Conservation (phyloP, 2,329 filamentous ascomycete species). For the Mycogone perniciosa region DNA sequence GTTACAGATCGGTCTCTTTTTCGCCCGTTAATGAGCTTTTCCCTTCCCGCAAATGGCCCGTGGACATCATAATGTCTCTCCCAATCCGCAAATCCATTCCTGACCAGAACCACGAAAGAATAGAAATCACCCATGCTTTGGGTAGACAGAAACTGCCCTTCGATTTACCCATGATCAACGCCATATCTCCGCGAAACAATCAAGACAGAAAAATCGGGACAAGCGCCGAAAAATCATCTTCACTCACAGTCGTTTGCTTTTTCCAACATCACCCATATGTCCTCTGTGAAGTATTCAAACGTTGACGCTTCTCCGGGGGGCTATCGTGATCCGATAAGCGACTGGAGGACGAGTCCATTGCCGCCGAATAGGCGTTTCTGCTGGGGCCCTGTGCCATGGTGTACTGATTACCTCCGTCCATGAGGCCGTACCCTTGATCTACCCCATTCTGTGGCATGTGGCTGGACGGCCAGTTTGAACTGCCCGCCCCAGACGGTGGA, state of each 20-base stretch:
- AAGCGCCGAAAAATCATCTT: background rate
- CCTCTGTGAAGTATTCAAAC: slow-evolving; percentile 39
- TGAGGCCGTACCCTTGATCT: slow-evolving; percentile 41
- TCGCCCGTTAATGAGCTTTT: background rate
- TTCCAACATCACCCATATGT: slow-evolving; percentile 32
- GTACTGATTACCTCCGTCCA: slow-evolving; percentile 36
- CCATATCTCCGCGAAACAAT: slow-evolving; percentile 9
- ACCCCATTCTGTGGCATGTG: slow-evolving; percentile 43
- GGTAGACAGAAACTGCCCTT: slow-evolving; percentile 1
- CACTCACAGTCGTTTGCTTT: background rate
- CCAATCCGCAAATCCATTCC: slow-evolving; percentile 4
- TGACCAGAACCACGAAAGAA: slow-evolving; percentile 1
- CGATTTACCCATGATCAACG: slow-evolving; percentile 10
- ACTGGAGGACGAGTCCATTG: slow-evolving; percentile 24
- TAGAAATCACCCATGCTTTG: background rate
- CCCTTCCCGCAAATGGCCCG: slow-evolving; percentile 2
- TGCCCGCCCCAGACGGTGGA: slow-evolving; percentile 41
- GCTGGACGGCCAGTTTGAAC: slow-evolving; percentile 47
- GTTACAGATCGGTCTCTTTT: slow-evolving; percentile 9
- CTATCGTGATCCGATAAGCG: slow-evolving; percentile 36
- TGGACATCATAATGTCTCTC: slow-evolving; percentile 13
- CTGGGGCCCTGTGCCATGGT: slow-evolving; percentile 14
- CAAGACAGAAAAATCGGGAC: background rate
- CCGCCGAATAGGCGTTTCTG: slow-evolving; percentile 8
- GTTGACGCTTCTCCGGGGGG: slow-evolving; percentile 47